Evolutionary conservation across 352 stramenopile genomes (phyloP), one percentile per base, ranked within the genome.

Genomic region (Pseudoperonospora humuli): DNA sequence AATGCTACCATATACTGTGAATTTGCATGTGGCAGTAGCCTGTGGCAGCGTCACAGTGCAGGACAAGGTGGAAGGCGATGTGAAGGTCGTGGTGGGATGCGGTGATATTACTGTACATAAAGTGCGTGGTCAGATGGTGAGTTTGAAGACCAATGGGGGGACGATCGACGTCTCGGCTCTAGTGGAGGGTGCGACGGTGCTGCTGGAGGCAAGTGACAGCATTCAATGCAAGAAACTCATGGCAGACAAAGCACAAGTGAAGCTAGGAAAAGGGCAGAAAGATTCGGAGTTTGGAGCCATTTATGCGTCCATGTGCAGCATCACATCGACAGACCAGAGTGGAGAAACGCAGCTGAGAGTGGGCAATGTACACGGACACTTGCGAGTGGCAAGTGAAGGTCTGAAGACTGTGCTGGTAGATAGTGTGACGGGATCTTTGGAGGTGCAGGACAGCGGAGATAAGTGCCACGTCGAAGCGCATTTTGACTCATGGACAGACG

Each of bases 61-160:
- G 6, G 70, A 86, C 46, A 88, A 88, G 44, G 49, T 91, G 2
- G 79, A 91, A 50, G 79, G 75, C 19, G 59, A 91, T 43, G 70
- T 86, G 6, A 75, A 71, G 39, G 51, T 91, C n/a, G 48, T 67
- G 3, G 25, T 86, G 1, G 65, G 70, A 15, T 54, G 64, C n/a
- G 79, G 79, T 10, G 56, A 86, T 32, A 71, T 91, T 14, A 7
- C 17, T 7, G 58, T 75, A 10, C 49, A 84, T 61, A 91, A 91
- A 50, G 43, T 85, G 20, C 74, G 79, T 9, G 79, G 79, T 14
- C 57, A 58, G 25, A 52, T 54, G 6, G 59, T 91, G 20, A 69
- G 49, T 13, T 44, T 91, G 7, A 84, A 80, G 58, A 82, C 75
- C 10, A 87, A 86, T 49, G 57, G 59, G 11, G 79, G 79, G 0